Percentiles rank a stretch among this genome's conserved stretches.
Evolutionary conservation across 176 grass and related monocot species (phyloP).

Genomic region (Bothriochloa decipiens): DNA sequence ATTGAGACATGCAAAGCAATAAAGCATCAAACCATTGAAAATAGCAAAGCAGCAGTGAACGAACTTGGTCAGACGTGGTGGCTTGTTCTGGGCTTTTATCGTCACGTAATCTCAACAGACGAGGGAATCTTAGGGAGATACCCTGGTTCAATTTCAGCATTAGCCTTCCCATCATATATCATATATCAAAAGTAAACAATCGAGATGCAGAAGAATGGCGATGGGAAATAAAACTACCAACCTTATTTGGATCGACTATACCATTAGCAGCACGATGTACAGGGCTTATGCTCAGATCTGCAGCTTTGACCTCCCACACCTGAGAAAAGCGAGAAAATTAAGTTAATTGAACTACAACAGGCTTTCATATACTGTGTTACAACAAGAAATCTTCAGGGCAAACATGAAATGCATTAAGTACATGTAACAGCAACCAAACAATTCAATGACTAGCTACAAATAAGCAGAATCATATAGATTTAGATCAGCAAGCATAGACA

Average conservation of each 20-base stretch:
- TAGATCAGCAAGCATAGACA: too few relatives aligned
- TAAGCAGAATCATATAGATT: too few relatives aligned
- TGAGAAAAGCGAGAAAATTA: constrained; percentile 27
- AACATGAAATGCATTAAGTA: too few relatives aligned
- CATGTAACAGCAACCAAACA: too few relatives aligned
- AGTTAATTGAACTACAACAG: not conserved
- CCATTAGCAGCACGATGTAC: constrained; percentile 97
- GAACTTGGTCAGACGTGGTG: constrained; percentile 85
- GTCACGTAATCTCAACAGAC: constrained; percentile 78
- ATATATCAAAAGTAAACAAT: not conserved
- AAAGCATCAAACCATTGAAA: not conserved
- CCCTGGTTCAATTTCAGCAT: constrained; percentile 61
- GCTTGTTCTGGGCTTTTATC: constrained; percentile 94
- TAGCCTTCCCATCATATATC: constrained; percentile 24
- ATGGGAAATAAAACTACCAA: constrained; percentile 37
- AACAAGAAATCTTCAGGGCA: too few relatives aligned
- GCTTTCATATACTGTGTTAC: too few relatives aligned
- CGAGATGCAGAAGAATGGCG: not conserved
- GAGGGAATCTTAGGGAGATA: constrained; percentile 96
- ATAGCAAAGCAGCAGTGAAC: constrained; percentile 1
- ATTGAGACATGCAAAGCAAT: constrained; percentile 31
- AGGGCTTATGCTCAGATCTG: constrained; percentile 98
- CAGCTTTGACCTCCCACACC: constrained; percentile 99
- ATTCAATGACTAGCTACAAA: too few relatives aligned
- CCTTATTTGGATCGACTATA: constrained; percentile 91